A percentile compares a stretch with the other conserved stretches of the same genome.
Conservation (phyloP, 805 yeast genomes). For the Tetrapisispora fleetii region DNA sequence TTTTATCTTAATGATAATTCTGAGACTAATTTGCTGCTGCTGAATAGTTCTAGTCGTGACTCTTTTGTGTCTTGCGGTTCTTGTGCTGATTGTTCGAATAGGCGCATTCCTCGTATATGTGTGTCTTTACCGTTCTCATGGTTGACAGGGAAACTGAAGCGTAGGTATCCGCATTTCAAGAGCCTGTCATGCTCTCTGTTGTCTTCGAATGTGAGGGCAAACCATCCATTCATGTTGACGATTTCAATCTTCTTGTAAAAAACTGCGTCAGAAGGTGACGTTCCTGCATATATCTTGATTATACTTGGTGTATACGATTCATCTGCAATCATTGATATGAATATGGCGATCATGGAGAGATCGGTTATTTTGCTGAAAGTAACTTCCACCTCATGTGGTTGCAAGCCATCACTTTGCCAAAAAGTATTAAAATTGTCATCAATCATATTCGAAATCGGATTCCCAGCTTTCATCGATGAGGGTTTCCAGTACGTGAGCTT, state of each 20-base stretch:
- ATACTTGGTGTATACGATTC: constrained; percentile 82
- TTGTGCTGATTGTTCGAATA: constrained; percentile 10
- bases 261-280: constrained; percentile 20
- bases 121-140: constrained; percentile 96
- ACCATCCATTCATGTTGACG: constrained; percentile 26
- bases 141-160: constrained; percentile 35
- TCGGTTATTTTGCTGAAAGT: constrained; percentile 72
- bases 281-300: constrained; percentile 26
- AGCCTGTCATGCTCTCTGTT: constrained; percentile 12
- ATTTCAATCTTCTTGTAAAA: constrained; percentile 21
- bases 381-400: constrained; percentile 74
- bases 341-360: constrained; percentile 58
- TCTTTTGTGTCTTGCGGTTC: not conserved
- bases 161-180: constrained; percentile 23
- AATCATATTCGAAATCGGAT: constrained; percentile 59
- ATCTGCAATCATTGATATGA: constrained; percentile 60
- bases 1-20: constrained; percentile 3
- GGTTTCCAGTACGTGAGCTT: constrained; percentile 77
- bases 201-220: constrained; percentile 19
- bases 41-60: not conserved
- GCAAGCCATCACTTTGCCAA: constrained; percentile 95
- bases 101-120: constrained; percentile 65
- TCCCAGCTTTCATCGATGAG: constrained; percentile 65
- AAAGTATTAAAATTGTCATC: constrained; percentile 61
- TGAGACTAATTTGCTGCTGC: not conserved